Evolutionary conservation across 2,329 filamentous ascomycete genomes (phyloP).

Genomic region (Verticillium zaregamsianum): DNA sequence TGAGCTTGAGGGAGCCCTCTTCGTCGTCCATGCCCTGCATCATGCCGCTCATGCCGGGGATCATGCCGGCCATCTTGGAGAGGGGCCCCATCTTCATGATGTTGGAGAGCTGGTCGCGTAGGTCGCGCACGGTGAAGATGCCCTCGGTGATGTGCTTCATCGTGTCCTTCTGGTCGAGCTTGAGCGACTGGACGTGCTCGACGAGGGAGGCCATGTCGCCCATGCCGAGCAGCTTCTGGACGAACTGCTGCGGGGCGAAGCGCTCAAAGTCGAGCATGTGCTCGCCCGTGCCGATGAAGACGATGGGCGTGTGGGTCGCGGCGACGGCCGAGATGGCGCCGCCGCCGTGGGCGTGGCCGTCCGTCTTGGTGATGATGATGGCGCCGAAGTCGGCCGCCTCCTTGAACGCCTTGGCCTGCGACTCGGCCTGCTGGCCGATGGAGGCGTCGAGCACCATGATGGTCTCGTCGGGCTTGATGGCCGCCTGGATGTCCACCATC

Average conservation of each 20-base stretch:
- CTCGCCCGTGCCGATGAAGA: slow-evolving; percentile 96
- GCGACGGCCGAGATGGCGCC: slow-evolving; percentile 97
- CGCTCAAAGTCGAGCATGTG: slow-evolving; percentile 93
- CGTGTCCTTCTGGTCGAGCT: slow-evolving; percentile 95
- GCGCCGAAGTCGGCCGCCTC: slow-evolving; percentile 94
- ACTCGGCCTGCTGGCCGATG: slow-evolving; percentile 93
- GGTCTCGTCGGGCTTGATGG: slow-evolving; percentile 89
- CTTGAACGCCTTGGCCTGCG: slow-evolving; percentile 95
- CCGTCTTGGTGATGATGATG: slow-evolving; percentile 98
- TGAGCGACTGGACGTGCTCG: slow-evolving; percentile 93
- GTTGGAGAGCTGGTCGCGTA: slow-evolving; percentile 91
- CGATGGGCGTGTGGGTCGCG: slow-evolving; percentile 92
- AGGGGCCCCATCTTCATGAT: slow-evolving; percentile 99
- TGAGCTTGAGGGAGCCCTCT: slow-evolving; percentile 87
- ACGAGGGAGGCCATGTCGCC: slow-evolving; percentile 93
- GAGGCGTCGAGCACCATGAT: slow-evolving; percentile 97
- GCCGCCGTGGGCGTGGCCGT: slow-evolving; percentile 91
- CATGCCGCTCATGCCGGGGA: slow-evolving; percentile 87
- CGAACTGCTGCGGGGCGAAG: slow-evolving; percentile 89
- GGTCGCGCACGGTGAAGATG: slow-evolving; percentile 90
- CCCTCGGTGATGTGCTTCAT: slow-evolving; percentile 99
- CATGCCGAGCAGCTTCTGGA: slow-evolving; percentile 93
- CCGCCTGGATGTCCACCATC: slow-evolving; percentile 93
- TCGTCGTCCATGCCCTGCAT: slow-evolving; percentile 97
- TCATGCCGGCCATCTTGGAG: slow-evolving; percentile 98